Conservation (phyloP, 2,329 filamentous ascomycete species). For the Aspergillus sp. region DNA sequence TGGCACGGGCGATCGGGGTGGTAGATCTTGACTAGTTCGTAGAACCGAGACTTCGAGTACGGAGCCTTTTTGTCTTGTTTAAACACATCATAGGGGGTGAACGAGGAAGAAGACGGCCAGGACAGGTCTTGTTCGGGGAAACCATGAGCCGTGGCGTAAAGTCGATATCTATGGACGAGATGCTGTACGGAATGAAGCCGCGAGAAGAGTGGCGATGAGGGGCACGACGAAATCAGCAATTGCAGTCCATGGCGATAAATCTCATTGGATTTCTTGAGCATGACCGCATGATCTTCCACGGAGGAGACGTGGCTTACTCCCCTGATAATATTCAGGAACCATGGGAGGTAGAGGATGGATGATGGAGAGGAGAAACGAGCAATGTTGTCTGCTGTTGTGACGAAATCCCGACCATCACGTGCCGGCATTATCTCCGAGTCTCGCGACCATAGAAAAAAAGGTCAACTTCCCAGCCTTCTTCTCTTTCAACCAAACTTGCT, state of each 20-base stretch:
- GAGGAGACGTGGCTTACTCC: slow-evolving; percentile 21
- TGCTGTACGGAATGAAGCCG: slow-evolving; percentile 21
- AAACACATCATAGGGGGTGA: slow-evolving; percentile 89
- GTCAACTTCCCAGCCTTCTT: not conserved
- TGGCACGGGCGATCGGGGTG: slow-evolving; percentile 72
- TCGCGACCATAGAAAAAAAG: not conserved
- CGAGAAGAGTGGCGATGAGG: slow-evolving; percentile 24
- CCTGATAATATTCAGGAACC: not conserved
- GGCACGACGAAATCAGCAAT: slow-evolving; percentile 28
- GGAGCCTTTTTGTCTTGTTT: slow-evolving; percentile 58
- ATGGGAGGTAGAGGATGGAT: not conserved
- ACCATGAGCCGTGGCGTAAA: slow-evolving; percentile 35
- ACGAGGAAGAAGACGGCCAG: slow-evolving; percentile 45
- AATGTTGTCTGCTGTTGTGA: not conserved
- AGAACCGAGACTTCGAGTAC: slow-evolving; percentile 83
- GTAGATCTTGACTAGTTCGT: slow-evolving; percentile 91
- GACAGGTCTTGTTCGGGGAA: slow-evolving; percentile 30
- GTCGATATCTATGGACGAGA: slow-evolving; percentile 19
- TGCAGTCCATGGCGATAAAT: slow-evolving; percentile 40
- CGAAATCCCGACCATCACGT: slow-evolving; percentile 4
- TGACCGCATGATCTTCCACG: slow-evolving; percentile 38
- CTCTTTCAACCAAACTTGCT: not conserved
- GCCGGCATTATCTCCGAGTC: not conserved
- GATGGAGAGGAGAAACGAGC: not conserved
- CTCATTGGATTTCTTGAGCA: slow-evolving; percentile 49